Evolutionary conservation across 768 basidiomycete genomes (phyloP).

Genomic region (Myochromella boudieri): DNA sequence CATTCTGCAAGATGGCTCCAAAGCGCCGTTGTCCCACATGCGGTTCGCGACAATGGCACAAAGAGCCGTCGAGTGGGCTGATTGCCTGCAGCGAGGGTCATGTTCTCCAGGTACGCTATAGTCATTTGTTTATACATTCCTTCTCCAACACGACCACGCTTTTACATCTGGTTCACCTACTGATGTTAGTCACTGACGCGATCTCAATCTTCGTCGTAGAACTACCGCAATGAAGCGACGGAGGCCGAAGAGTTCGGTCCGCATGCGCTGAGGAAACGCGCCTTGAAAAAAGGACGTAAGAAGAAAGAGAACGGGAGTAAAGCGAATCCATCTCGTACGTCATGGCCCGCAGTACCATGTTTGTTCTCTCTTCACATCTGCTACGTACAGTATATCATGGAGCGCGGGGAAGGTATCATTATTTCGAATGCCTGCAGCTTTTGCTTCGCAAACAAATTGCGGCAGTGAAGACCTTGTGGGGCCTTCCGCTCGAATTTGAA

Average conservation of each 20-base stretch:
- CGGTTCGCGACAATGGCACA: constrained; percentile 85
- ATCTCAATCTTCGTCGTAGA: too few relatives aligned
- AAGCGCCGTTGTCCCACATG: constrained; percentile 73
- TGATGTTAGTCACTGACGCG: too few relatives aligned
- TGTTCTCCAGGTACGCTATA: constrained; percentile 68
- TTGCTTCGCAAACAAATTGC: constrained; percentile 76
- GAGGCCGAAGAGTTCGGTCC: constrained; percentile 66
- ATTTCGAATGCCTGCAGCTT: constrained; percentile 83
- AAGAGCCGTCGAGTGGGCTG: constrained; percentile 76
- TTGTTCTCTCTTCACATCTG: background rate
- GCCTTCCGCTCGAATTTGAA: constrained; percentile 79
- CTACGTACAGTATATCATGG: constrained; percentile 75
- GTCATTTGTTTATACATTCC: background rate
- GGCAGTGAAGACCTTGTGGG: constrained; percentile 61
- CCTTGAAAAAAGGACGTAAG: constrained; percentile 56
- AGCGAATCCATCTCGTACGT: constrained; percentile 59
- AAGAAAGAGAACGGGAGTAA: constrained; percentile 49
- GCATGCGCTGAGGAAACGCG: constrained; percentile 65
- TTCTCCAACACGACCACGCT: constrained; percentile 1
- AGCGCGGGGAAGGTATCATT: constrained; percentile 71
- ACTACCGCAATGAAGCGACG: constrained; percentile 78
- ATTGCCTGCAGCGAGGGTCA: constrained; percentile 92
- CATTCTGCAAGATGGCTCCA: constrained; percentile 61
- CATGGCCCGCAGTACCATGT: constrained; percentile 2
- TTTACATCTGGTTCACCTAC: background rate